phyloP scores from a whole-genome alignment of 2,329 filamentous ascomycete genomes.

The Fusarium annulatum region DNA sequence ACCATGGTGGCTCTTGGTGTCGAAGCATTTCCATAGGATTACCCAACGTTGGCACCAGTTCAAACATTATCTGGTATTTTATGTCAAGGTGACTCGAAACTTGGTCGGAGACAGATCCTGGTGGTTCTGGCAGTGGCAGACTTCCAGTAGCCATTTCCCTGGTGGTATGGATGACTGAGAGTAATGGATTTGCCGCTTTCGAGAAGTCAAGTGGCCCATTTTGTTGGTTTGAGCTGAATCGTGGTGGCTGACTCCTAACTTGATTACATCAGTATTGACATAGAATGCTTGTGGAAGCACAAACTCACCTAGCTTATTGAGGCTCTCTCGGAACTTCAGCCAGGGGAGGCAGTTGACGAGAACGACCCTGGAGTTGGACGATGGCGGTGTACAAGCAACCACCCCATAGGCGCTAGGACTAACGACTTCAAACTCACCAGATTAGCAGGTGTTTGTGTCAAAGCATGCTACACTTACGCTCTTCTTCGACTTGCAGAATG shows the following conservation, averaged over 20 bases:
- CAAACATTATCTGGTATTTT: too few species aligned
- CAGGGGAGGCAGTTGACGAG: background rate
- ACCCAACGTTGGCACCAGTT: background rate
- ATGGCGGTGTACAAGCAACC: background rate
- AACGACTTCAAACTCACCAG: rapidly evolving
- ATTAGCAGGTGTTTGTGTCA: rapidly evolving
- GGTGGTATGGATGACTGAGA: too few species aligned
- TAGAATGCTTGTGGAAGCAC: rapidly evolving
- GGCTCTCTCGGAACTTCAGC: background rate
- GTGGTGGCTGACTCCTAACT: background rate
- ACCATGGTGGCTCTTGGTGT: rapidly evolving
- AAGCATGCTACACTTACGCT: rapidly evolving
- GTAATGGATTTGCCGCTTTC: too few species aligned
- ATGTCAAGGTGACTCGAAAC: rapidly evolving
- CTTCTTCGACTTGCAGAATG: rapidly evolving
- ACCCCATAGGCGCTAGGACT: rapidly evolving
- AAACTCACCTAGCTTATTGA: background rate
- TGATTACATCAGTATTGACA: rapidly evolving
- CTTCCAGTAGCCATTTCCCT: too few species aligned
- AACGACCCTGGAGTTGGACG: rapidly evolving
- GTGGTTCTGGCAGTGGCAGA: rapidly evolving
- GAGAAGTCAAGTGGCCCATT: background rate
- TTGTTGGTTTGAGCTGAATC: rapidly evolving
- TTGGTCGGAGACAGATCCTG: rapidly evolving
- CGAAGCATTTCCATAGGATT: rapidly evolving